phyloP scores from a whole-genome alignment of 345 rosid species.

The Acer negundo region DNA sequence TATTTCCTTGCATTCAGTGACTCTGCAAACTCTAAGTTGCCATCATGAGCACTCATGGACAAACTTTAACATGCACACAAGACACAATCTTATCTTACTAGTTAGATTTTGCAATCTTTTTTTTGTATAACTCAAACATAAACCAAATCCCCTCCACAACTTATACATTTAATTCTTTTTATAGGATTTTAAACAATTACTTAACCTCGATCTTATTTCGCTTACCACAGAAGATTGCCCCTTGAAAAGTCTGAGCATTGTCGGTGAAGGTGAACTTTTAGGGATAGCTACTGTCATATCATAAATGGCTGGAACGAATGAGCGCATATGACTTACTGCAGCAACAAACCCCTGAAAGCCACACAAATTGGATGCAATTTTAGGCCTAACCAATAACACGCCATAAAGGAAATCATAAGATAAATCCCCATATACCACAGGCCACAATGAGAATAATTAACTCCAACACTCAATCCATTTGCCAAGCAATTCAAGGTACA shows the following conservation, averaged over 20 bases:
- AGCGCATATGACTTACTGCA: conserved; percentile 88
- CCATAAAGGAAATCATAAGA: neutral
- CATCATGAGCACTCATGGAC: neutral
- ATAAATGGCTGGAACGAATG: conserved; percentile 94
- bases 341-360: conserved; percentile 89
- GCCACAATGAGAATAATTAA: neutral
- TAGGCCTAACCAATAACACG: neutral
- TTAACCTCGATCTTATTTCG: conserved; percentile 12
- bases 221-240: conserved; percentile 92
- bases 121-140: too few species aligned
- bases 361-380: conserved; percentile 15
- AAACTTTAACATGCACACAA: conserved; percentile 2
- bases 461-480: neutral
- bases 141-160: too few species aligned
- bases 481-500: neutral
- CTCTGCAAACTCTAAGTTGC: conserved; percentile 3
- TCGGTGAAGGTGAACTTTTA: conserved; percentile 74
- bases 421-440: neutral
- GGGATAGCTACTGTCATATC: conserved; percentile 85
- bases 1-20: neutral
- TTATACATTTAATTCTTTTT: neutral
- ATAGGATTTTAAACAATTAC: neutral
- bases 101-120: too few species aligned
- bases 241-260: conserved; percentile 77
- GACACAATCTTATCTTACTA: neutral